Conservation (phyloP, 1,284 basidiomycete species). For the Puccinia coronata region DNA sequence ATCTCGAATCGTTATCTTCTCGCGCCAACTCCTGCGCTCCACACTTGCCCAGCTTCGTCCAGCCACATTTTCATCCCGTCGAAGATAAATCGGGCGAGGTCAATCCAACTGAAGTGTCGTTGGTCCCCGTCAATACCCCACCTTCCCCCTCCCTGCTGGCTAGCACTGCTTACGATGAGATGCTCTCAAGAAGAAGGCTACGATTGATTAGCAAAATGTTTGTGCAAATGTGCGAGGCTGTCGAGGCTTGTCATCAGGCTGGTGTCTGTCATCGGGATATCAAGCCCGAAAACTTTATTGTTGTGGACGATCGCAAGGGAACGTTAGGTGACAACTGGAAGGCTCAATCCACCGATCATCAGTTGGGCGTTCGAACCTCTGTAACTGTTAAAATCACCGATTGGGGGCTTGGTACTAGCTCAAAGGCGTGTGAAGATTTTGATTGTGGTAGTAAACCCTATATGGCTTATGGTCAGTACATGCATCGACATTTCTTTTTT, state of each 20-base stretch:
- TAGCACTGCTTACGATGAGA: slow-evolving; percentile 72
- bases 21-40: slow-evolving; percentile 50
- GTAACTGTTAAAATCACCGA: slow-evolving; percentile 87
- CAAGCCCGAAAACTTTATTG: slow-evolving; percentile 72
- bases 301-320: slow-evolving; percentile 54
- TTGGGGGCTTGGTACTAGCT: slow-evolving; percentile 91
- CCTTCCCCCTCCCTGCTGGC: slow-evolving; percentile 85
- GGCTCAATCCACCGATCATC: slow-evolving; percentile 65
- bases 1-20: slow-evolving; percentile 52
- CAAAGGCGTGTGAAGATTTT: slow-evolving; percentile 86
- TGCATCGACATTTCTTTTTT: not conserved
- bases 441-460: slow-evolving; percentile 98
- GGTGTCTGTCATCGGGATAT: slow-evolving; percentile 95
- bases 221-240: slow-evolving; percentile 94
- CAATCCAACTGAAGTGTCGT: slow-evolving; percentile 17
- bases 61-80: not conserved
- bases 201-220: slow-evolving; percentile 96
- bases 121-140: slow-evolving; percentile 68
- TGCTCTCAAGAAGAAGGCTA: slow-evolving; percentile 82
- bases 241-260: slow-evolving; percentile 89
- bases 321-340: slow-evolving; percentile 60
- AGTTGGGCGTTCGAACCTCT: slow-evolving; percentile 51
- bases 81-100: not conserved
- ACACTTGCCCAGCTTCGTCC: slow-evolving; percentile 47
- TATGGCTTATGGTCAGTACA: slow-evolving; percentile 84